Evolutionary conservation across 2,329 filamentous ascomycete genomes (phyloP).

Genomic region (Geosmithia putterillii): DNA sequence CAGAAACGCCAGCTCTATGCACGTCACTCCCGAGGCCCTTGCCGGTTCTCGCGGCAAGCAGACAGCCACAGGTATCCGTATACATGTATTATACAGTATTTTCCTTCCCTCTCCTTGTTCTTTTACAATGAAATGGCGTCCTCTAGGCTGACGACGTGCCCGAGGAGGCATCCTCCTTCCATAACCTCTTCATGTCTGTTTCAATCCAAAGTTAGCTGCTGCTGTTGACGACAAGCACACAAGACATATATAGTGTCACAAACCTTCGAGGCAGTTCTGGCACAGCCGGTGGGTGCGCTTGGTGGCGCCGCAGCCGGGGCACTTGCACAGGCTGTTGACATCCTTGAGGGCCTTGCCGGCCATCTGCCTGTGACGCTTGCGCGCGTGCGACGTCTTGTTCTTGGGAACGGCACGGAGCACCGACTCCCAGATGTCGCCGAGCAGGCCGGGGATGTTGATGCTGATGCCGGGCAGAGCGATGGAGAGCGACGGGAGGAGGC

Average conservation of each 20-base stretch:
- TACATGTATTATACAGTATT: constrained; percentile 2
- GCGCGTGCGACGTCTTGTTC: constrained; percentile 97
- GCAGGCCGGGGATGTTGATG: constrained; percentile 40
- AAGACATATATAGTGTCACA: constrained; percentile 14
- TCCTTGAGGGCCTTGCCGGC: constrained; percentile 93
- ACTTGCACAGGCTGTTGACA: constrained; percentile 74
- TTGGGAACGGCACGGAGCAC: constrained; percentile 89
- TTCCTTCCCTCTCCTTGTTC: too few species aligned
- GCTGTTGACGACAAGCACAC: neutral
- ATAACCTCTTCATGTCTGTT: constrained; percentile 35
- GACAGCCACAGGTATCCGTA: neutral
- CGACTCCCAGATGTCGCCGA: constrained; percentile 84
- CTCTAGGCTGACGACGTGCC: constrained; percentile 3
- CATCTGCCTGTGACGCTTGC: constrained; percentile 86
- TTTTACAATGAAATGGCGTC: constrained; percentile 1
- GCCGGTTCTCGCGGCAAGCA: neutral
- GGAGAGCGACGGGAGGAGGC: constrained; percentile 39
- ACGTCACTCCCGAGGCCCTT: constrained; percentile 3
- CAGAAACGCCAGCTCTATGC: constrained; percentile 10
- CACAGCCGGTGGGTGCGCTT: constrained; percentile 88
- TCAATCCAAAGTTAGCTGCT: neutral
- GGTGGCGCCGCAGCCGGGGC: constrained; percentile 73
- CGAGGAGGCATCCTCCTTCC: constrained; percentile 18
- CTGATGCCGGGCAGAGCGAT: constrained; percentile 50
- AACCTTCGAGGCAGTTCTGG: constrained; percentile 75